Evolutionary conservation across 768 basidiomycete genomes (phyloP).

Genomic region (Mrakia gelida): DNA sequence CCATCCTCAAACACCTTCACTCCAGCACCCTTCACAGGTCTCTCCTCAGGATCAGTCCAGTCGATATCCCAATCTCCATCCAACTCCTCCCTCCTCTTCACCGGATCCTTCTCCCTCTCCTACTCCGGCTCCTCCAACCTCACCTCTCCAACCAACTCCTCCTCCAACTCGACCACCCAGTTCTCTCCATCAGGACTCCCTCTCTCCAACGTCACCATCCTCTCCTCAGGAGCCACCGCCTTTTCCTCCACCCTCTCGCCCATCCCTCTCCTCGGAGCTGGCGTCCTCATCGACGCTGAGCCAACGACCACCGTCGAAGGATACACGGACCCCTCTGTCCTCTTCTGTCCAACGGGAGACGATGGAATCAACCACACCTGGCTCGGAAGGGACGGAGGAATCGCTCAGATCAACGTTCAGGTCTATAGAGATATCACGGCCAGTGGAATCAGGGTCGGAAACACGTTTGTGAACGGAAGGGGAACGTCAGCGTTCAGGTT

Average conservation of each 20-base stretch:
- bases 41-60: constrained; percentile 63
- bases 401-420: constrained; percentile 65
- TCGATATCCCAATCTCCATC: constrained; percentile 69
- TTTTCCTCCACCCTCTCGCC: constrained; percentile 88
- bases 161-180: constrained; percentile 49
- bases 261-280: constrained; percentile 51
- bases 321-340: constrained; percentile 46
- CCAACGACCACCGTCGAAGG: constrained; percentile 35
- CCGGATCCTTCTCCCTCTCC: constrained; percentile 75
- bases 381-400: constrained; percentile 69
- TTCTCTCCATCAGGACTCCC: constrained; percentile 39
- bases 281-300: constrained; percentile 35
- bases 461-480: constrained; percentile 74
- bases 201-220: constrained; percentile 59
- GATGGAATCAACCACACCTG: constrained; percentile 71
- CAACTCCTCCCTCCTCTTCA: constrained; percentile 71
- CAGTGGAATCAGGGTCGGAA: constrained; percentile 80
- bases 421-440: constrained; percentile 55
- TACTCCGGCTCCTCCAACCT: constrained; percentile 61
- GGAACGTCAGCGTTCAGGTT: constrained; percentile 88
- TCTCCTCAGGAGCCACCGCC: constrained; percentile 72
- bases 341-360: constrained; percentile 79
- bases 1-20: constrained; percentile 56
- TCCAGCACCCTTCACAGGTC: constrained; percentile 71
- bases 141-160: constrained; percentile 43